Evolutionary conservation across 1,284 basidiomycete genomes (phyloP).

Genomic region (Sporisorium sorghi): DNA sequence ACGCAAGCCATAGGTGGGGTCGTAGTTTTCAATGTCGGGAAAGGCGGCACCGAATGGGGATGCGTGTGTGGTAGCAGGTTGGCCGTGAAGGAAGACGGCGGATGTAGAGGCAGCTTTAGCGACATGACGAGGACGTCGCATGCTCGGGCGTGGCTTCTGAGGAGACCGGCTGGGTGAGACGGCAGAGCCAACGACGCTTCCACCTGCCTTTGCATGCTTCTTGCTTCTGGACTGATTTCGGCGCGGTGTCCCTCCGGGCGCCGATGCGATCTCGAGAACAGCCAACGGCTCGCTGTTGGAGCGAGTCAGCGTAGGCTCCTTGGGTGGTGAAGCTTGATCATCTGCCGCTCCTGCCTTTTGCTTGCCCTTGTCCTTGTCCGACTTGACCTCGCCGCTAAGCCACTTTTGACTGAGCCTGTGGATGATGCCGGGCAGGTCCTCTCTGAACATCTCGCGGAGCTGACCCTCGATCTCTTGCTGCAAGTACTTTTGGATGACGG

Average conservation of each 20-base stretch:
- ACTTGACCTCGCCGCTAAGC: constrained; percentile 72
- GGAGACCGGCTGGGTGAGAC: constrained; percentile 28
- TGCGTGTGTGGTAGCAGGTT: constrained; percentile 19
- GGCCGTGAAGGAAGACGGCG: constrained; percentile 31
- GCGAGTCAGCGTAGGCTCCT: constrained; percentile 24
- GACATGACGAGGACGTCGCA: constrained; percentile 28
- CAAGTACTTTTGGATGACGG: constrained; percentile 83
- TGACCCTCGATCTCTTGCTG: constrained; percentile 90
- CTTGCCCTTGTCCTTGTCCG: constrained; percentile 40
- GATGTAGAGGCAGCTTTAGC: constrained; percentile 44
- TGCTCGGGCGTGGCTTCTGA: constrained; percentile 18
- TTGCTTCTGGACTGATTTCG: constrained; percentile 20
- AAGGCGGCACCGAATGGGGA: constrained; percentile 48
- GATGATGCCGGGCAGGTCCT: constrained; percentile 96
- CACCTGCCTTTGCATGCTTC: constrained; percentile 11
- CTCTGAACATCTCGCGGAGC: constrained; percentile 95
- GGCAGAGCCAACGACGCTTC: constrained; percentile 19
- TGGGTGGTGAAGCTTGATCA: constrained; percentile 4
- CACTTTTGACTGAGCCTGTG: constrained; percentile 94
- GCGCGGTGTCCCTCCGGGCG: constrained; percentile 31
- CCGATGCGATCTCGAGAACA: constrained; percentile 31
- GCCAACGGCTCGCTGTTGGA: constrained; percentile 38
- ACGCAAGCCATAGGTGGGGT: constrained; percentile 96
- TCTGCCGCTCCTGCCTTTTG: constrained; percentile 25
- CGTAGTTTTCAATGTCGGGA: constrained; percentile 81